phyloP scores from a whole-genome alignment of 768 basidiomycete species.

The Hypholoma fasciculare region DNA sequence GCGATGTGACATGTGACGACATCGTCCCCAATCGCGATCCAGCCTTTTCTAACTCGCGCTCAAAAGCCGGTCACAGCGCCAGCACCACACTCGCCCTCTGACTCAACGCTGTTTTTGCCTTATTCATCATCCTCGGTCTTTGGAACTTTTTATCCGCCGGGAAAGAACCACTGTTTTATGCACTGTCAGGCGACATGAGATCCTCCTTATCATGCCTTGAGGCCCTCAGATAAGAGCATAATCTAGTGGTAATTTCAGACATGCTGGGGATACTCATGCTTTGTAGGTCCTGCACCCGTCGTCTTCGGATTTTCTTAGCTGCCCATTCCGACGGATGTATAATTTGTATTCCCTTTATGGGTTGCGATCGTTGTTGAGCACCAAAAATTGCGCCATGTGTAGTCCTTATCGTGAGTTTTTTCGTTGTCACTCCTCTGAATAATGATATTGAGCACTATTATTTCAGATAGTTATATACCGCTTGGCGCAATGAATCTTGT shows the following conservation, averaged over 20 bases:
- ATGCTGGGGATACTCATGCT: background rate
- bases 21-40: background rate
- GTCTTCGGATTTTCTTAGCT: background rate
- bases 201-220: background rate
- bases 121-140: too few relatives aligned
- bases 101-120: too few relatives aligned
- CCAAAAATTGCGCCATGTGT: constrained; percentile 15
- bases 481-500: background rate
- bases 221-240: background rate
- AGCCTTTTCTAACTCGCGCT: background rate
- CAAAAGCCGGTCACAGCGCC: background rate
- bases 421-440: background rate
- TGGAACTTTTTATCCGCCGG: too few relatives aligned
- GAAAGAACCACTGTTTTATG: too few relatives aligned
- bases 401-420: constrained; percentile 9
- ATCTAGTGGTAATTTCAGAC: background rate
- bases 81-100: too few relatives aligned
- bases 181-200: background rate
- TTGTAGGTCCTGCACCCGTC: background rate
- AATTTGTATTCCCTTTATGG: constrained; percentile 1
- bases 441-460: background rate
- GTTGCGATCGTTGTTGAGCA: constrained; percentile 1
- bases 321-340: background rate
- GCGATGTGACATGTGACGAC: constrained; percentile 8
- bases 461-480: background rate